These are phyloP conservation scores for Trypanosoma platydactyli DNA, from an alignment of 208 protist species.

Conservation along the genomic window DNA sequence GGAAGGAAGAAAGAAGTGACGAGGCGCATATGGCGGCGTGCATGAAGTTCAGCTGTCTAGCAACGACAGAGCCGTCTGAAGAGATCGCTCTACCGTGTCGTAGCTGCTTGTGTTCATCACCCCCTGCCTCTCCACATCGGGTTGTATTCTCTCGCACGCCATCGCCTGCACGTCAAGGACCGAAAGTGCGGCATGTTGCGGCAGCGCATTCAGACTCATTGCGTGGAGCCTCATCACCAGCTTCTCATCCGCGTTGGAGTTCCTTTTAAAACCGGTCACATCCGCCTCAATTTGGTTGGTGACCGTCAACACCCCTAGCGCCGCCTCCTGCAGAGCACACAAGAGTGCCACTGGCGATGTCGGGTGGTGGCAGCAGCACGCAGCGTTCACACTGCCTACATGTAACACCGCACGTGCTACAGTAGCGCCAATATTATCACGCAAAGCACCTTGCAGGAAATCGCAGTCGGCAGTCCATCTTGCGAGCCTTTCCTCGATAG, in stretches of 20 bases:
- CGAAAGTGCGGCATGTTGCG: slow-evolving; percentile 1
- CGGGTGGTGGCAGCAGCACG: not conserved
- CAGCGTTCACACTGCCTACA: not conserved
- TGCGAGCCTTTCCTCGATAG: slow-evolving; percentile 1
- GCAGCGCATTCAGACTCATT: slow-evolving; percentile 1
- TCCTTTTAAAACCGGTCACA: not conserved
- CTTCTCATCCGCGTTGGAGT: not conserved
- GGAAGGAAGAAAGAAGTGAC: slow-evolving; percentile 17
- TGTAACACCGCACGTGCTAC: slow-evolving; percentile 1
- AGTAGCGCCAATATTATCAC: not conserved
- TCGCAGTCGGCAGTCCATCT: not conserved
- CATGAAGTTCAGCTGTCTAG: not conserved
- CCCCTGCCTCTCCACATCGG: not conserved
- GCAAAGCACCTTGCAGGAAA: not conserved
- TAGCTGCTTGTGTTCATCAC: not conserved
- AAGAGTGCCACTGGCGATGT: not conserved
- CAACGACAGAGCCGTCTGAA: not conserved
- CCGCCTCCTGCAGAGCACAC: not conserved
- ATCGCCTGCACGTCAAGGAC: not conserved
- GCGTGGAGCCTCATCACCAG: slow-evolving; percentile 8
- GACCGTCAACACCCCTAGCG: not conserved
- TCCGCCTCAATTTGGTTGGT: not conserved
- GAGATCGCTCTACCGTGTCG: not conserved
- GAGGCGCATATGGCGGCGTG: not conserved
- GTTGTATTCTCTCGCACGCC: not conserved